Percentiles rank a stretch among this genome's conserved stretches.
Conservation (phyloP, 169 alveolate species). For the Eimeria tenella region DNA sequence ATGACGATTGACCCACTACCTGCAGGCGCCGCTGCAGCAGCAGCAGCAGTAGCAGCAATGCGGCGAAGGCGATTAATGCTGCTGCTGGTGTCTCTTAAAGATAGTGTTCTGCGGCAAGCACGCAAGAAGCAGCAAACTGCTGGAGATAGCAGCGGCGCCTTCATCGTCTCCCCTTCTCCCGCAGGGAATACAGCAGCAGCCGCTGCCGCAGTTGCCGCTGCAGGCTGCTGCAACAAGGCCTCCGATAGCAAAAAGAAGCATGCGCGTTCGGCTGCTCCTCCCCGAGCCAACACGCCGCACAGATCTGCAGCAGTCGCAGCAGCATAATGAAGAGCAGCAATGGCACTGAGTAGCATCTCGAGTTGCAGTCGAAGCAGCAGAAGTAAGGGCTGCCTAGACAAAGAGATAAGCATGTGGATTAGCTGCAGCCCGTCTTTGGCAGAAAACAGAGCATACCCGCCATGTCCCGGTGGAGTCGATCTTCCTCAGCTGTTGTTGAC, state of each 20-base stretch:
- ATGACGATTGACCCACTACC: not conserved
- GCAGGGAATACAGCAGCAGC: constrained; percentile 1
- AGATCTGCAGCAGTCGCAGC: constrained; percentile 23
- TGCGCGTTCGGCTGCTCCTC: constrained; percentile 36
- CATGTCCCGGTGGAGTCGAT: not conserved
- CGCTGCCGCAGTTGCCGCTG: constrained; percentile 23
- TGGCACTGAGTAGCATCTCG: not conserved
- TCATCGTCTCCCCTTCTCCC: constrained; percentile 16
- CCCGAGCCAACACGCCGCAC: constrained; percentile 40
- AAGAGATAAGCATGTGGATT: not conserved
- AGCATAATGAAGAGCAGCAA: not conserved
- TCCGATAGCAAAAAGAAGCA: constrained; percentile 57
- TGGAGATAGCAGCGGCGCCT: constrained; percentile 23
- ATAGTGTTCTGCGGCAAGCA: constrained; percentile 30
- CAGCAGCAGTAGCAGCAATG: constrained; percentile 16
- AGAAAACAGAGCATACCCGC: constrained; percentile 32
- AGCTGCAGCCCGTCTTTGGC: not conserved
- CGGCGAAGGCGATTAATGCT: constrained; percentile 13
- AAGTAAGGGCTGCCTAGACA: not conserved
- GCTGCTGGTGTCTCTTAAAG: constrained; percentile 38
- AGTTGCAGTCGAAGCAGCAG: not conserved
- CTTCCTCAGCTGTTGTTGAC: constrained; percentile 14
- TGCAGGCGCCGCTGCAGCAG: not conserved
- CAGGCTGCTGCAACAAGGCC: constrained; percentile 47
- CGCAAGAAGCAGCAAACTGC: constrained; percentile 18